phyloP scores from a whole-genome alignment of 495 filamentous ascomycete genomes.

The Penicillium turbatum region DNA sequence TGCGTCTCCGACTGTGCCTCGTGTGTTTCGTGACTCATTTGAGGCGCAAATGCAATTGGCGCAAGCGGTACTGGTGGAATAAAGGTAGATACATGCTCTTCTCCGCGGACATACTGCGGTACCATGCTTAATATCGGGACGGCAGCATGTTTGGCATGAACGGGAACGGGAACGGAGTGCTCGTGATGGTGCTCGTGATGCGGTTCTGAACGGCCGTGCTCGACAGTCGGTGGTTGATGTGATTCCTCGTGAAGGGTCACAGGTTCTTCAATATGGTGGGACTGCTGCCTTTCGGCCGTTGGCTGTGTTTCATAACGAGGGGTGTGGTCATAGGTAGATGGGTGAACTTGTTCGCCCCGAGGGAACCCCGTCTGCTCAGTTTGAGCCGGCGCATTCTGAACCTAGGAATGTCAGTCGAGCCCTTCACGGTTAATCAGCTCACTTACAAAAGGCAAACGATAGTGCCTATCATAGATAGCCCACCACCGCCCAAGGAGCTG shows the following conservation, averaged over 20 bases:
- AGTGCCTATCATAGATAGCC: constrained; percentile 86
- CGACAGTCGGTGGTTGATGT: not conserved
- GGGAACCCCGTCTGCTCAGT: not conserved
- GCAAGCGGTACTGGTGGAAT: constrained; percentile 20
- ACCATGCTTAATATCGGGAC: constrained; percentile 35
- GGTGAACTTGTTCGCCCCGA: not conserved
- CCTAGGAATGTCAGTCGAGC: constrained; percentile 19
- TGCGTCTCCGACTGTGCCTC: constrained; percentile 3
- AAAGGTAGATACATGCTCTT: constrained; percentile 40
- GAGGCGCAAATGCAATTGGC: constrained; percentile 9
- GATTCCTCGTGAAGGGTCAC: not conserved
- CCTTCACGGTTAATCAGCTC: not conserved
- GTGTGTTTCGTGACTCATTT: constrained; percentile 7
- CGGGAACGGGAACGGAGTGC: not conserved
- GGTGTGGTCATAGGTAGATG: not conserved
- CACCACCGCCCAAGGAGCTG: constrained; percentile 84
- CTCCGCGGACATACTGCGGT: constrained; percentile 44
- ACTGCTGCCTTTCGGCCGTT: constrained; percentile 5
- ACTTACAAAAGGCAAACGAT: constrained; percentile 43
- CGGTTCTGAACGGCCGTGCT: not conserved
- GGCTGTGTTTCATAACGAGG: not conserved
- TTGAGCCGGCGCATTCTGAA: not conserved
- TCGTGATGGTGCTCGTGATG: not conserved
- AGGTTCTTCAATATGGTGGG: constrained; percentile 2
- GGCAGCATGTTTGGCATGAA: not conserved